Evolutionary conservation across 345 rosid genomes (phyloP), one percentile per base, ranked within the genome.

Genomic region (Dovyalis caffra): DNA sequence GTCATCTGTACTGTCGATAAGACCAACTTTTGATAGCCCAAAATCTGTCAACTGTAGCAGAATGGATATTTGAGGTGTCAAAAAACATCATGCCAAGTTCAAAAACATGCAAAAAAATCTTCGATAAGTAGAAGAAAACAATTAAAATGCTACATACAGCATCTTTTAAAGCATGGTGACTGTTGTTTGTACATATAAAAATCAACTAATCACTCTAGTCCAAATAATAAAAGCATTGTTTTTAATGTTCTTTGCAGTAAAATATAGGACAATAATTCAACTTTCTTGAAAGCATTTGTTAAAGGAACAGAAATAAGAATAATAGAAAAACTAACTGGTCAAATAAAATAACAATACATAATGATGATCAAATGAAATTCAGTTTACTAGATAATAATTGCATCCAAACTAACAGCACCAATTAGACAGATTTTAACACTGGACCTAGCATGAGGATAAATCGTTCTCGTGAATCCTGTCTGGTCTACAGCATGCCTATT

Each of bases 21-120:
- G 96, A 77, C 99, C 98, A 86, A 93, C 99, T 86, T 88, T 93
- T 61, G 98, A 95, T 69, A 93, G 95, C 83, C 98, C 99, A 68
- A 95, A 95, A 87, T 95, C 99, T 88, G 99, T 95, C 90, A 95
- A 87, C 99, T 95, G 95, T 86, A 80, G 78, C 60, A 78, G 66
- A 84, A 76, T 77, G 78, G 78, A 84, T 79, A 60, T 64, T 77
- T 71, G 68, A 29, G 66, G 70, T 64, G 33, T 53, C 47, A n/a
- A 8, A 49, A 20, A 78, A 63, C 16, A 12, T 35, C 69, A 72
- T 33, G 26, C 15, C 70, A 63, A 49, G 31, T 64, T 64, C 12
- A 47, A 31, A 7, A 66, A 57, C 23, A 25, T 23, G 62, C 8
- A 25, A 57, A 23, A 9, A 57, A n/a, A n/a, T n/a, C n/a, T n/a